Evolutionary conservation across 2,329 filamentous ascomycete genomes (phyloP).

Genomic region (Madurella mycetomatis): DNA sequence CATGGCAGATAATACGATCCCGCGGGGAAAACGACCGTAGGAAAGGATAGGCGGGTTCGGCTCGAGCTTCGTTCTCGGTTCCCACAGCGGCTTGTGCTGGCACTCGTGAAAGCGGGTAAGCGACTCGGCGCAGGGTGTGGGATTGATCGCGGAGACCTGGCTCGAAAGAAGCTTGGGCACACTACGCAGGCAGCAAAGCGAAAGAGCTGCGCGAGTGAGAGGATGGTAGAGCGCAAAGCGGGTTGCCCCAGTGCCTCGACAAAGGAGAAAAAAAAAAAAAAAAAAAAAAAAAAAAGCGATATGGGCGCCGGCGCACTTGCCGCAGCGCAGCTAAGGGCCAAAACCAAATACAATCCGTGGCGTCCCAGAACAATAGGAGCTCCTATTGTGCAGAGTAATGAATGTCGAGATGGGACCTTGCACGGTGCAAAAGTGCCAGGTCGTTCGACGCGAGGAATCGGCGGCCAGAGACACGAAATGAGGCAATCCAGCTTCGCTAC

Average conservation of each 20-base stretch:
- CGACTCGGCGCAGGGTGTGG: neutral
- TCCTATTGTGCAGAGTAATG: neutral
- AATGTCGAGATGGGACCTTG: constrained; percentile 1
- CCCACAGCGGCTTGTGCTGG: neutral
- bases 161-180: too few relatives aligned
- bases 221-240: neutral
- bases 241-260: neutral
- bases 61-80: neutral
- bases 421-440: neutral
- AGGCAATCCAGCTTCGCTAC: neutral
- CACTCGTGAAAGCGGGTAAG: neutral
- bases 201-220: neutral
- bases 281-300: too few relatives aligned
- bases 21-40: neutral
- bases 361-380: neutral
- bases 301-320: neutral
- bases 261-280: too few relatives aligned
- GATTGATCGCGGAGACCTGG: too few relatives aligned
- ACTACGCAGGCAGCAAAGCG: neutral
- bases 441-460: constrained; percentile 4
- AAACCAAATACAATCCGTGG: neutral
- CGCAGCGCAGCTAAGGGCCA: neutral
- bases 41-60: neutral
- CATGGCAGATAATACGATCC: constrained; percentile 10
- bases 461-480: neutral